Evolutionary conservation across 805 yeast species (phyloP).

Genomic region (Ogataea kodamae): DNA sequence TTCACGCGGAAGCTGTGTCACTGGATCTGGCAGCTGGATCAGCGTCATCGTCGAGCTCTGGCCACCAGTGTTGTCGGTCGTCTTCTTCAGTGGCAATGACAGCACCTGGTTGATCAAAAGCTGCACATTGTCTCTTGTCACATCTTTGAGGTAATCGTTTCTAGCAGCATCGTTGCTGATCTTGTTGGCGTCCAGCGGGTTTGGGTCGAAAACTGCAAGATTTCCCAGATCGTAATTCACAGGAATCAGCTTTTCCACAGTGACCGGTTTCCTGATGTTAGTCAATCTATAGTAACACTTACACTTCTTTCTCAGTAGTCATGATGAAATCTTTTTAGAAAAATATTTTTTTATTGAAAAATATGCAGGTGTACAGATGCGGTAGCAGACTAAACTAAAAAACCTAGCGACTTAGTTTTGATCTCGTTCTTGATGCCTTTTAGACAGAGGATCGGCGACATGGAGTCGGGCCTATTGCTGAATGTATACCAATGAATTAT

Average conservation of each 20-base stretch:
- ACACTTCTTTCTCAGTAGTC: slow-evolving; percentile 19
- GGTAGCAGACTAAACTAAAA: slow-evolving; percentile 1
- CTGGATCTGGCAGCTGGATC: slow-evolving; percentile 79
- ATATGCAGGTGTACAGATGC: slow-evolving; percentile 1
- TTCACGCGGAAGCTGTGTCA: slow-evolving; percentile 85
- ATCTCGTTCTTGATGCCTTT: slow-evolving; percentile 13
- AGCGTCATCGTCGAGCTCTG: slow-evolving; percentile 71
- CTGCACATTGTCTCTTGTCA: slow-evolving; percentile 91
- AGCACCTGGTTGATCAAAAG: slow-evolving; percentile 84
- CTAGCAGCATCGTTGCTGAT: slow-evolving; percentile 51
- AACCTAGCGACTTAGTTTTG: slow-evolving; percentile 6
- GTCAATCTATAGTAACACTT: slow-evolving; percentile 9
- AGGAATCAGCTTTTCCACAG: slow-evolving; percentile 90
- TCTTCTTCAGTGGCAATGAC: slow-evolving; percentile 83
- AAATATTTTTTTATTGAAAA: slow-evolving; percentile 1
- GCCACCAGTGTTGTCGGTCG: slow-evolving; percentile 54
- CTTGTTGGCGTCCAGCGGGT: slow-evolving; percentile 68
- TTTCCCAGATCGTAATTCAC: slow-evolving; percentile 87
- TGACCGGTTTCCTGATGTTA: slow-evolving; percentile 56
- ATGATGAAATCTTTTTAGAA: slow-evolving; percentile 4
- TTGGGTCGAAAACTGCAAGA: slow-evolving; percentile 83
- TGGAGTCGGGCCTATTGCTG: not conserved
- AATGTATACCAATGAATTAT: slow-evolving; percentile 15
- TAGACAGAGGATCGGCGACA: slow-evolving; percentile 16
- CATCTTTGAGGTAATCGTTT: slow-evolving; percentile 59